phyloP scores from a whole-genome alignment of 129 eudicot genomes.

The Centrapalus pauciflorus region DNA sequence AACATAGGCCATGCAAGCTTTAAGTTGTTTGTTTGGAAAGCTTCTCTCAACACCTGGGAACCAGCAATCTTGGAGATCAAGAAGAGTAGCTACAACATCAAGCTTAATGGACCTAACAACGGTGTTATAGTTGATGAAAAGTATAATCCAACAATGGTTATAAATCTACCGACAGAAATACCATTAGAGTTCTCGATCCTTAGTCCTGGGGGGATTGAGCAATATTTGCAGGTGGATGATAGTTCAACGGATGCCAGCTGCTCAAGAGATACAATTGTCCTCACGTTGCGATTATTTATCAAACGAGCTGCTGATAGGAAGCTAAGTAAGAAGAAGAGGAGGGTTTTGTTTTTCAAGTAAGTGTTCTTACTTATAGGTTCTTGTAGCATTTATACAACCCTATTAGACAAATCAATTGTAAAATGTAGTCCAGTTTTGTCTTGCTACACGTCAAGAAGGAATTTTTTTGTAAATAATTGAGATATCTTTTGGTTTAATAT shows the following conservation, averaged over 20 bases:
- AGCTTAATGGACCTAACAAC: conserved; percentile 16
- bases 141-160: conserved; percentile 15
- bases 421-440: neutral
- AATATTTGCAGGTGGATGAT: conserved; percentile 15
- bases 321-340: conserved; percentile 31
- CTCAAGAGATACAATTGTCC: conserved; percentile 35
- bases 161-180: conserved; percentile 20
- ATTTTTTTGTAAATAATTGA: neutral
- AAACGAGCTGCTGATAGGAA: conserved; percentile 33
- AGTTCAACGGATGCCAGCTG: conserved; percentile 16
- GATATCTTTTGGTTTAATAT: neutral
- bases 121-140: conserved; percentile 21
- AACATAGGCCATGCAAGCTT: conserved; percentile 14
- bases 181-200: conserved; percentile 28
- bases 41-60: conserved; percentile 22
- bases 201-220: conserved; percentile 16
- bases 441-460: neutral
- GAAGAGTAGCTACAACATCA: conserved; percentile 20
- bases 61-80: conserved; percentile 27
- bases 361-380: conserved; percentile 7
- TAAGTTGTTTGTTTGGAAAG: conserved; percentile 16
- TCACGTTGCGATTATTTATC: conserved; percentile 29
- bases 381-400: conserved; percentile 12
- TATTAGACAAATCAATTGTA: neutral
- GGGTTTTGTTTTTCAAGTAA: conserved; percentile 30